These are phyloP conservation scores for Neurospora hispaniola DNA, from an alignment of 495 filamentous ascomycete genomes.

Conservation along the genomic window DNA sequence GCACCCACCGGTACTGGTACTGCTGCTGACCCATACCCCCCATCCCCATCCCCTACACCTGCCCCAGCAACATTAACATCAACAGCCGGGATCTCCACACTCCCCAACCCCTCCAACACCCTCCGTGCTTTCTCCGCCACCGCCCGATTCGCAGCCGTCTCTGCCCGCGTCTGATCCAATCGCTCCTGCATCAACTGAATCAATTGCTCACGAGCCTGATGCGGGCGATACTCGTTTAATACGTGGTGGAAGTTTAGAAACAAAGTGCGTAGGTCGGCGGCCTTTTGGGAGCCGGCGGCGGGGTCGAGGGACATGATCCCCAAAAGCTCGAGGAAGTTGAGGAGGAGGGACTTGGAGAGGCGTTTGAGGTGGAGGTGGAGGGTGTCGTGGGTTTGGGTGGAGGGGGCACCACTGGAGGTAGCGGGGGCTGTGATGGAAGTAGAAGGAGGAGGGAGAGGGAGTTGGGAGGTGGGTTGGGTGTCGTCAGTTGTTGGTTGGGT, in stretches of 20 bases:
- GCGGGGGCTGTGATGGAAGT: not conserved
- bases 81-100: slow-evolving; percentile 22
- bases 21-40: not conserved
- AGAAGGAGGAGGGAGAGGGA: not conserved
- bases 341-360: slow-evolving; percentile 67
- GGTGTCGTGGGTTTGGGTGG: not conserved
- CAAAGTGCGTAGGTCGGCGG: slow-evolving; percentile 63
- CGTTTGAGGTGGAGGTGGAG: slow-evolving; percentile 54
- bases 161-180: slow-evolving; percentile 58
- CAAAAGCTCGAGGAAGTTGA: slow-evolving; percentile 76
- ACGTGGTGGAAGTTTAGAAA: slow-evolving; percentile 84
- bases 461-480: not conserved
- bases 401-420: not conserved
- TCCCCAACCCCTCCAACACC: slow-evolving; percentile 54
- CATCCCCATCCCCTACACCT: no score
- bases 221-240: slow-evolving; percentile 89
- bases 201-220: slow-evolving; percentile 85
- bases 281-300: slow-evolving; percentile 47
- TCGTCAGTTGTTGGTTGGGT: no score
- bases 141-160: slow-evolving; percentile 64
- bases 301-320: slow-evolving; percentile 58
- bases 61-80: no score
- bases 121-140: slow-evolving; percentile 61
- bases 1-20: no score
- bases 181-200: slow-evolving; percentile 90